These are phyloP conservation scores for Candida sp. DNA, from an alignment of 1,139 yeast species.

Conservation along the genomic window DNA sequence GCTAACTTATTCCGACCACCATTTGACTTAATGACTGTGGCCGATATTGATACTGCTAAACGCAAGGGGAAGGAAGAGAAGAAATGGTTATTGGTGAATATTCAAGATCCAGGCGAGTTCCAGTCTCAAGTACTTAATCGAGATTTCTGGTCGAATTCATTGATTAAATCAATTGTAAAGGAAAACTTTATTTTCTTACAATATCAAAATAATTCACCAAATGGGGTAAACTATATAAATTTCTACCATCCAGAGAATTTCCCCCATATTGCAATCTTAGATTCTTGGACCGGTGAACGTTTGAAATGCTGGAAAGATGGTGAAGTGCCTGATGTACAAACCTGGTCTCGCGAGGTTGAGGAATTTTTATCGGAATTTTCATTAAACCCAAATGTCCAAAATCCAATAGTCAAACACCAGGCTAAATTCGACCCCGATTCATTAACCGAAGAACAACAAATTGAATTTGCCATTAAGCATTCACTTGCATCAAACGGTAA, in stretches of 20 bases:
- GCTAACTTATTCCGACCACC: constrained; percentile 91
- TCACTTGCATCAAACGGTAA: constrained; percentile 33
- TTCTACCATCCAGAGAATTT: constrained; percentile 64
- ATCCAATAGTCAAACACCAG: constrained; percentile 64
- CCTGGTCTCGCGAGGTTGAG: constrained; percentile 60
- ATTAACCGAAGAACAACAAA: constrained; percentile 81
- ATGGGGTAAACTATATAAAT: constrained; percentile 66
- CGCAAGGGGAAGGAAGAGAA: constrained; percentile 55
- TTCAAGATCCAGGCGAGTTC: constrained; percentile 84
- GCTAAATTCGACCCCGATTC: constrained; percentile 54
- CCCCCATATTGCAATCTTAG: constrained; percentile 92
- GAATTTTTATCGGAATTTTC: constrained; percentile 64
- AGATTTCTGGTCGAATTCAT: constrained; percentile 84
- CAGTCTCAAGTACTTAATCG: constrained; percentile 87
- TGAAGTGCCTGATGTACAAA: constrained; percentile 51
- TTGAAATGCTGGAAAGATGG: constrained; percentile 66
- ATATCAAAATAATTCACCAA: constrained; percentile 72
- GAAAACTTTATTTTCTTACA: constrained; percentile 78
- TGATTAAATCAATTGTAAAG: constrained; percentile 60
- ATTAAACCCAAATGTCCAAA: constrained; percentile 59
- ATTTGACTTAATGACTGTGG: constrained; percentile 73
- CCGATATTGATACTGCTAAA: constrained; percentile 72
- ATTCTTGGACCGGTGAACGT: constrained; percentile 94
- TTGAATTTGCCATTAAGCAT: constrained; percentile 72
- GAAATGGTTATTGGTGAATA: constrained; percentile 85